Evolutionary conservation across 179 eudicot genomes (phyloP), one percentile per base, ranked within the genome.

Genomic region (Drosera spatulata): DNA sequence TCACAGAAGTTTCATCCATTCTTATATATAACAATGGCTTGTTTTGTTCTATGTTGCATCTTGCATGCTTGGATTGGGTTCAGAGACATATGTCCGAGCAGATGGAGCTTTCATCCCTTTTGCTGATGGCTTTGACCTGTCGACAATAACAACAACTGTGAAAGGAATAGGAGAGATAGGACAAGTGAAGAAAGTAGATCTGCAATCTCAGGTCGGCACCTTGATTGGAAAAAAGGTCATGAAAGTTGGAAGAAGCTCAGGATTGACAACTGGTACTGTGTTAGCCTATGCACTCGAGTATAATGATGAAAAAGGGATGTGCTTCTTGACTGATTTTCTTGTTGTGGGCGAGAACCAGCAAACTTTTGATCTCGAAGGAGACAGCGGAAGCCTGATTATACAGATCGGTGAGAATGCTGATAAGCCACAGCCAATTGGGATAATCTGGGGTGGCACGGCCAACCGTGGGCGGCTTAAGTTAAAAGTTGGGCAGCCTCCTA

Each of bases 381-480:
- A 91, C 61, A 91, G 96, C 66, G 98, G 98, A 63, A 91, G 98
- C 70, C 82, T 91, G 50, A 88, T 91, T 48, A 68, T 84, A 70
- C 72, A 86, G 59, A 74, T 76, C 61, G 96, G 93, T 52, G 82
- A 76, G 58, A 73, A 78, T 59, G 93, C 84, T 47, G 96, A 91
- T 63, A 86, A 84, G 79, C 96, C 98, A 59, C 76, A 80, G 61
- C 98, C 98, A 50, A 79, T 86, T 49, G 98, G 98, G 47, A 91
- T 91, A 50, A 91, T 91, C 66, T 91, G 98, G 98, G 98, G 98
- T 76, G 98, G 98, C 65, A 91, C 98, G 60, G 96, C 98, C 59
- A 91, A 91, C 71, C 79, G 96, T 61, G 98, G 98, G 39, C 88
- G 96, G 39, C 88, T 91, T 60, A 91, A 91, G 75, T 75, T 91